Evolutionary conservation across 176 grass and related monocot species (phyloP), one percentile per base, ranked within the genome.

Genomic region (Pharus latifolius): DNA sequence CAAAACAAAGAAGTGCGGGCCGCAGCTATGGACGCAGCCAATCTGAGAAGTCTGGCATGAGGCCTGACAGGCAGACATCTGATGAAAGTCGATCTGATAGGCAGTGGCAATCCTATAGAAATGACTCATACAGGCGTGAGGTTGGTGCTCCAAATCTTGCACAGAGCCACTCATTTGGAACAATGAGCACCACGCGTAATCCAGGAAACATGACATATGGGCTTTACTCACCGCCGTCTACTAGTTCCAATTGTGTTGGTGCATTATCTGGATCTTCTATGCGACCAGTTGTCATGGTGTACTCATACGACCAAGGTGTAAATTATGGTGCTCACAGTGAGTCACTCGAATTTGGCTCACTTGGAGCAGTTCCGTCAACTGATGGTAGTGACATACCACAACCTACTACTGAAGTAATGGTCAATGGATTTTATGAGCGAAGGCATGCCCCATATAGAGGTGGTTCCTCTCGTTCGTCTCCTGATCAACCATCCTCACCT

Each of bases 401-500:
- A 0, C 20, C 38, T 10, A n/a, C 24, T 49, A 35, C 55, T 28
- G 37, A 53, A 54, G 28, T 60, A 31, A 10, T 47, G 26, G 70
- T 27, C 16, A 66, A 56, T 53, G 79, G 51, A 34, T 44, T 44
- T 32, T 70, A 54, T 65, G 80, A 88, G 15, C 63, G 50, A 29
- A 80, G 75, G 22, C 49, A 62, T n/a, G 53, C 27, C 41, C 19
- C 73, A 22, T 54, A 64, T 33, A 40, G 48, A 35, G 73, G 79
- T 16, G 63, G 63, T 43, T 83, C 79, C 22, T 75, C 80, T 16
- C 44, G 47, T 16, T 79, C 75, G 32, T 78, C 85, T 8, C 80
- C 85, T 46, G 75, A 83, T 38, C 80, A 73, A 69, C 75, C 75
- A 27, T 88, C 74, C 8, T 63, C 74, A 48, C 79, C 80, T 56